phyloP scores from a whole-genome alignment of 2,329 filamentous ascomycete genomes.

The Colletotrichum australisinense region DNA sequence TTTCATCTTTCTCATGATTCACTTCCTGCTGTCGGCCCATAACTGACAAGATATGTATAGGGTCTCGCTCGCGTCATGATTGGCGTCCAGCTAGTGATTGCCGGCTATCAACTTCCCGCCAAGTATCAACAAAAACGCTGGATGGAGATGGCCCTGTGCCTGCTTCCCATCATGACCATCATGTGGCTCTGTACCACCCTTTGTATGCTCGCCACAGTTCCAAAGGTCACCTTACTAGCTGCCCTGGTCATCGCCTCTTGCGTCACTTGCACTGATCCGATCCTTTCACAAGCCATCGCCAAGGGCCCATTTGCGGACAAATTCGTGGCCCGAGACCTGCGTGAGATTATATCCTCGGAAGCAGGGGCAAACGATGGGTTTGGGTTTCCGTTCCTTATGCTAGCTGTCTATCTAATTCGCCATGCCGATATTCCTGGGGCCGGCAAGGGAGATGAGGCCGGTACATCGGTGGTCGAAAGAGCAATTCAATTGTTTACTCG shows the following conservation, averaged over 20 bases:
- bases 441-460: not conserved
- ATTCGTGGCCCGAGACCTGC: constrained; percentile 65
- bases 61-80: constrained; percentile 69
- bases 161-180: constrained; percentile 70
- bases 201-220: constrained; percentile 66
- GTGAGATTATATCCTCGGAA: constrained; percentile 72
- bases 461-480: not conserved
- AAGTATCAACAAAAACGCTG: constrained; percentile 62
- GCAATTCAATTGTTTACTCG: constrained; percentile 52
- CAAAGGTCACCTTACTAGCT: constrained; percentile 63
- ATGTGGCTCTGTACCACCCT: constrained; percentile 71
- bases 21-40: not conserved
- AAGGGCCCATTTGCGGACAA: constrained; percentile 73
- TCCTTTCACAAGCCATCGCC: constrained; percentile 71
- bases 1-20: no score
- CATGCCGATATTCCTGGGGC: constrained; percentile 56
- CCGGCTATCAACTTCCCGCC: constrained; percentile 70
- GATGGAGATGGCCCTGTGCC: constrained; percentile 64
- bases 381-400: constrained; percentile 70
- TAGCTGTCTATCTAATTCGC: constrained; percentile 67
- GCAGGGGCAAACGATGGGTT: constrained; percentile 73
- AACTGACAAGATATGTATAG: constrained; percentile 30
- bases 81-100: constrained; percentile 71
- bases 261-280: constrained; percentile 71
- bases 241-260: constrained; percentile 69